These are phyloP conservation scores for Fusarium sterilihyphosum DNA, from an alignment of 2,329 filamentous ascomycete species.

Conservation along the genomic window DNA sequence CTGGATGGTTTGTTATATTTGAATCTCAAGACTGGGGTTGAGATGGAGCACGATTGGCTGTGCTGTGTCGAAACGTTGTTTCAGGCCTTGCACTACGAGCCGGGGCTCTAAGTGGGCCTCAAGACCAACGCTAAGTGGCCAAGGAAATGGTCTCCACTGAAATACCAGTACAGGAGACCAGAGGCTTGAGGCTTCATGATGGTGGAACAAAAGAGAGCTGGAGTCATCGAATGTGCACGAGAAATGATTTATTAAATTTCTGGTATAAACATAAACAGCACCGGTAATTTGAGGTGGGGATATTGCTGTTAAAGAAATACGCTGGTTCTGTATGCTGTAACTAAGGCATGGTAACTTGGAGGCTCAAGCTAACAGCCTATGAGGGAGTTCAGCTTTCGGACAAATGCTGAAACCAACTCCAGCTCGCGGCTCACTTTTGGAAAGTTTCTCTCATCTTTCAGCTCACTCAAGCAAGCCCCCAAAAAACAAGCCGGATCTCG, in stretches of 20 bases:
- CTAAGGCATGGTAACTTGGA: not conserved
- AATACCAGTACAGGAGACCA: not conserved
- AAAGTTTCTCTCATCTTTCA: not conserved
- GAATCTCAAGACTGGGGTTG: conserved; percentile 40
- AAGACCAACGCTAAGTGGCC: conserved; percentile 7
- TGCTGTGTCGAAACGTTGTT: conserved; percentile 36
- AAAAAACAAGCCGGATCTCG: not conserved
- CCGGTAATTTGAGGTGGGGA: rapidly evolving
- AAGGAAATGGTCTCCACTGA: not conserved
- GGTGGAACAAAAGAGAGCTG: not conserved
- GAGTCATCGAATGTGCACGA: not conserved
- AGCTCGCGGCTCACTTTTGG: not conserved
- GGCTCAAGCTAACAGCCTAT: not conserved
- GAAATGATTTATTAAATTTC: not conserved
- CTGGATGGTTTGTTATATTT: conserved; percentile 13
- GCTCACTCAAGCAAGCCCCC: not conserved
- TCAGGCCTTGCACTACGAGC: conserved; percentile 31
- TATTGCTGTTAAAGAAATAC: too few relatives aligned
- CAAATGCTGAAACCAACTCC: not conserved
- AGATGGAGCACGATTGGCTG: conserved; percentile 35
- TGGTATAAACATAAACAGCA: not conserved
- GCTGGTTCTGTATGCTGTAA: too few relatives aligned
- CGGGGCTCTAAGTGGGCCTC: not conserved
- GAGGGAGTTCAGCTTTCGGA: not conserved
- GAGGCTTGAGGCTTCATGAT: not conserved